Conservation (phyloP, 2,329 filamentous ascomycete genomes). For the Triangularia verruculosa region DNA sequence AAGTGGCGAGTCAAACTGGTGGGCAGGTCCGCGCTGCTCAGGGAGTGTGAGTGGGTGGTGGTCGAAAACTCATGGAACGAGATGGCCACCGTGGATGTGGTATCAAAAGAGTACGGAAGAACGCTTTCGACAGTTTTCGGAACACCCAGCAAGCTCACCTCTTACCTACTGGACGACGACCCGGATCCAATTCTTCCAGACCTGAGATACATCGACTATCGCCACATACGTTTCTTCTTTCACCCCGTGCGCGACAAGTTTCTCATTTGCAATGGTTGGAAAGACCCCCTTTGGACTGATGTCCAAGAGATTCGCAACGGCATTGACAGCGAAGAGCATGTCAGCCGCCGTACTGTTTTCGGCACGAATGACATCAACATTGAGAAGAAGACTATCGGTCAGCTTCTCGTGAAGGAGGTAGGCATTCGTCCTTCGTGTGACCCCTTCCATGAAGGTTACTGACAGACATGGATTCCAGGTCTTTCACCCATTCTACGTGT, state of each 20-base stretch:
- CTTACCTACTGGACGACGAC: constrained; percentile 59
- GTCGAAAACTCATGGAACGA: constrained; percentile 98
- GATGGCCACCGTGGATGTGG: constrained; percentile 72
- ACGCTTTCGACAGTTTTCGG: constrained; percentile 65
- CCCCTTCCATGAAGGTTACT: constrained; percentile 16
- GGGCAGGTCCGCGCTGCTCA: constrained; percentile 66
- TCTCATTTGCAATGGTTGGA: constrained; percentile 83
- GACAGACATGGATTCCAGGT: constrained; percentile 52
- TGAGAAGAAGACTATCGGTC: constrained; percentile 77
- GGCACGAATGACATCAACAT: constrained; percentile 90
- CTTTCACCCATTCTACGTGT: constrained; percentile 97
- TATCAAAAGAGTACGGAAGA: constrained; percentile 50
- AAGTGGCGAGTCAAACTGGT: constrained; percentile 77
- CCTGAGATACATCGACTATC: constrained; percentile 80
- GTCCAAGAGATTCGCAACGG: constrained; percentile 72
- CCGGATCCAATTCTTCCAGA: constrained; percentile 73
- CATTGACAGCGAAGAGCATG: constrained; percentile 84
- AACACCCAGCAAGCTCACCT: constrained; percentile 56
- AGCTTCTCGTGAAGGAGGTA: constrained; percentile 86
- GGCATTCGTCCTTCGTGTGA: not conserved
- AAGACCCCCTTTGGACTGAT: constrained; percentile 84
- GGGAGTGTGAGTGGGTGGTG: constrained; percentile 84
- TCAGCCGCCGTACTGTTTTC: constrained; percentile 79
- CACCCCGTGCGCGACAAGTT: constrained; percentile 90
- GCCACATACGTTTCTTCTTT: constrained; percentile 90